These are phyloP conservation scores for Bipolaris sorokiniana DNA, from an alignment of 2,329 filamentous ascomycete genomes.

Conservation along the genomic window DNA sequence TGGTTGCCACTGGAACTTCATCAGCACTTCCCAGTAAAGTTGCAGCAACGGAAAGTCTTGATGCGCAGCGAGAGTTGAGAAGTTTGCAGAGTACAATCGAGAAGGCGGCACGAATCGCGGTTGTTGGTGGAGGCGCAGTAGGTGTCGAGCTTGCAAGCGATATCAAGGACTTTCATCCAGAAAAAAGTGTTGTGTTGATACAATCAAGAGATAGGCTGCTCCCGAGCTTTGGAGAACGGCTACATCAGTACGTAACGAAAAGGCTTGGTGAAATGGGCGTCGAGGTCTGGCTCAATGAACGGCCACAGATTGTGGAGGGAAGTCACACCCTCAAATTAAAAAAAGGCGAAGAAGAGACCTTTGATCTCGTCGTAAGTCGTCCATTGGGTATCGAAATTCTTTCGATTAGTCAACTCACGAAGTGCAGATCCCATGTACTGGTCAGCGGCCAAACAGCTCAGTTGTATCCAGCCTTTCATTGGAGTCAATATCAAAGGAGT, in stretches of 20 bases:
- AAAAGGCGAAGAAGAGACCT: neutral
- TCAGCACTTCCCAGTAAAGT: constrained; percentile 59
- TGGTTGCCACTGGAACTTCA: constrained; percentile 63
- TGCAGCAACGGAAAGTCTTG: constrained; percentile 50
- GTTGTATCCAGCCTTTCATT: constrained; percentile 56
- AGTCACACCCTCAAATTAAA: constrained; percentile 8
- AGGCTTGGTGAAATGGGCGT: constrained; percentile 57
- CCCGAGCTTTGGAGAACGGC: constrained; percentile 56
- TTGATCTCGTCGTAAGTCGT: neutral
- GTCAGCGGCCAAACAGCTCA: constrained; percentile 63
- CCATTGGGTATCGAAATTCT: neutral
- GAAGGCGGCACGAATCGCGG: constrained; percentile 53
- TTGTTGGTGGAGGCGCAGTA: constrained; percentile 64
- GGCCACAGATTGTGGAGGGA: constrained; percentile 41
- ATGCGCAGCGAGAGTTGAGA: constrained; percentile 54
- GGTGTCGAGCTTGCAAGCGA: constrained; percentile 68
- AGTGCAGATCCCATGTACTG: constrained; percentile 61
- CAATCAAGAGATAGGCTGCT: constrained; percentile 63
- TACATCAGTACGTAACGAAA: constrained; percentile 50
- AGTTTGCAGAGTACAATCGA: constrained; percentile 58
- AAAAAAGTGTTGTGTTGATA: constrained; percentile 63
- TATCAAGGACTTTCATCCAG: constrained; percentile 61
- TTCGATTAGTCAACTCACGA: constrained; percentile 2
- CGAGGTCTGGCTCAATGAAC: constrained; percentile 58
- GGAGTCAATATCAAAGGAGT: constrained; percentile 44